Evolutionary conservation across 192 early-diverging fungal species (phyloP).

Genomic region (Coemansia sp.): DNA sequence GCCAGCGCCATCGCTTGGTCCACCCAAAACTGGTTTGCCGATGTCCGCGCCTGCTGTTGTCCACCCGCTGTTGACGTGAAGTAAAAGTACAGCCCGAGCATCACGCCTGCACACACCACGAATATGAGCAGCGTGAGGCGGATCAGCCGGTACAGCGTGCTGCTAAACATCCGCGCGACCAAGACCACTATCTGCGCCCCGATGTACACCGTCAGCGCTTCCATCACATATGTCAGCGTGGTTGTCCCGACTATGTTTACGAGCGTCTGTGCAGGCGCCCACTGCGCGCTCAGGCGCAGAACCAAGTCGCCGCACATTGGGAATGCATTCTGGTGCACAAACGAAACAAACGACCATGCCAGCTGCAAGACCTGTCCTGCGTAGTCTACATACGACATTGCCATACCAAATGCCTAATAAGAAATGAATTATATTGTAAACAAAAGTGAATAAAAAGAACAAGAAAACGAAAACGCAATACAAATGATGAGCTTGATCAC

Average conservation of each 20-base stretch:
- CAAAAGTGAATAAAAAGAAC: neutral
- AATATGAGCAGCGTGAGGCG: slow-evolving; percentile 12
- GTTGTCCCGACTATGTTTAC: slow-evolving; percentile 16
- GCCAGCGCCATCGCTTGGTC: no score
- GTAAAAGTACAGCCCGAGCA: slow-evolving; percentile 34
- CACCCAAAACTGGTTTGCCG: slow-evolving; percentile 17
- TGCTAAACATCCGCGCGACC: slow-evolving; percentile 27
- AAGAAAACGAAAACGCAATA: neutral
- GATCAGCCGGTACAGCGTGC: slow-evolving; percentile 40
- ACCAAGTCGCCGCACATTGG: slow-evolving; percentile 27
- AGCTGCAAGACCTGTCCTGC: slow-evolving; percentile 10
- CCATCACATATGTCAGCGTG: slow-evolving; percentile 14
- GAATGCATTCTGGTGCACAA: slow-evolving; percentile 25
- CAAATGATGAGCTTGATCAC: neutral
- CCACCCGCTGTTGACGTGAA: slow-evolving; percentile 18
- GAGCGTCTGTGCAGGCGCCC: slow-evolving; percentile 23
- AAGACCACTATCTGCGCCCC: slow-evolving; percentile 5
- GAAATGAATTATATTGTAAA: neutral
- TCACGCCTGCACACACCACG: slow-evolving; percentile 13
- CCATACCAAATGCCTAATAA: neutral
- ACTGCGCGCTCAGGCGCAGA: slow-evolving; percentile 17
- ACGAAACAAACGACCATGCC: neutral
- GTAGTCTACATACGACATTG: slow-evolving; percentile 35
- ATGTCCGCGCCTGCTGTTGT: slow-evolving; percentile 6
- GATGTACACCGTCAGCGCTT: slow-evolving; percentile 17